phyloP scores from a whole-genome alignment of 371 early-diverging fungal genomes.

The Actinomucor elegans region DNA sequence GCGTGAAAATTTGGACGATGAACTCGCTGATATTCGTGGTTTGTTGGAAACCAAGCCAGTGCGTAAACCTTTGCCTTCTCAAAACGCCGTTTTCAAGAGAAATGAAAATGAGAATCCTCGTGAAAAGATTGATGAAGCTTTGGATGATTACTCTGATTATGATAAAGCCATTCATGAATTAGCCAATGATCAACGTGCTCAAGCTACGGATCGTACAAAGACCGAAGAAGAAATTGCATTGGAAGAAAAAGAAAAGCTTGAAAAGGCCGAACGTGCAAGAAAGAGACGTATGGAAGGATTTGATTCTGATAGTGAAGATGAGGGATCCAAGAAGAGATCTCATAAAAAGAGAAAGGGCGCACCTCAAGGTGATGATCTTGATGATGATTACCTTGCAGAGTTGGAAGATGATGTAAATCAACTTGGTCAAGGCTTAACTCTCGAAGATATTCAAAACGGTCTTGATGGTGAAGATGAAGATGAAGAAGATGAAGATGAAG shows the following conservation, averaged over 20 bases:
- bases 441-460: constrained; percentile 52
- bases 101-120: constrained; percentile 23
- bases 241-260: constrained; percentile 81
- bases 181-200: constrained; percentile 79
- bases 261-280: constrained; percentile 83
- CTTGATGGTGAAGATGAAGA: constrained; percentile 32
- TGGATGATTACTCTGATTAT: constrained; percentile 62
- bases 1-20: constrained; percentile 83
- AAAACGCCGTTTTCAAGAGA: constrained; percentile 40
- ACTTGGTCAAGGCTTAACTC: constrained; percentile 49
- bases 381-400: constrained; percentile 67
- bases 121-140: constrained; percentile 9
- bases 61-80: constrained; percentile 46
- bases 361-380: constrained; percentile 85
- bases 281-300: constrained; percentile 88
- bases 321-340: constrained; percentile 43
- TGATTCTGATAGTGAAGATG: constrained; percentile 67
- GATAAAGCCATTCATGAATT: constrained; percentile 81
- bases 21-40: constrained; percentile 77
- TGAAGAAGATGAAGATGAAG: constrained; percentile 32
- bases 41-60: constrained; percentile 56
- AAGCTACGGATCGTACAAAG: constrained; percentile 90
- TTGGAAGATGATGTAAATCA: constrained; percentile 39
- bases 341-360: constrained; percentile 42
- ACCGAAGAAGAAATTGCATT: constrained; percentile 91